Percentiles rank a stretch among this genome's conserved stretches.
phyloP scores from a whole-genome alignment of 495 filamentous ascomycete species.

The Pseudomonodictys pantanalensis region DNA sequence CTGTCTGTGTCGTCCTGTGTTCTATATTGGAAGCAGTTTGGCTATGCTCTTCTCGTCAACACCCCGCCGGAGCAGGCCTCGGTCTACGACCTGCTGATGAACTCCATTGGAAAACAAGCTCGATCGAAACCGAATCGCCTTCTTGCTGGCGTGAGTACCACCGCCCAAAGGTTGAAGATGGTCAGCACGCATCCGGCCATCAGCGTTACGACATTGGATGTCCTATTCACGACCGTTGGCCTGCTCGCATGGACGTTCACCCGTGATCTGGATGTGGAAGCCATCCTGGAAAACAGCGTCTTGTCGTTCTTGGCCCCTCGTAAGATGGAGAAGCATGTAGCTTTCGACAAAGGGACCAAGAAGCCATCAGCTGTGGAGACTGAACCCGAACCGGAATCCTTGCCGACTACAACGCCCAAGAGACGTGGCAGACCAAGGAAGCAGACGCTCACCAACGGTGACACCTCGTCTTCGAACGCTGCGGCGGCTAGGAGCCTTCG shows the following conservation, averaged over 20 bases:
- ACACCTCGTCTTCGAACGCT: background rate
- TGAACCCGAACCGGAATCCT: background rate
- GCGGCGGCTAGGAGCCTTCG: constrained; percentile 3
- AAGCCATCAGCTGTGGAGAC: background rate
- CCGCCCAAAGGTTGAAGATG: constrained; percentile 40
- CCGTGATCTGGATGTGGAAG: constrained; percentile 45
- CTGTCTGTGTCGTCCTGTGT: constrained; percentile 7
- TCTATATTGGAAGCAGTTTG: constrained; percentile 11
- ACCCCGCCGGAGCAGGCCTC: constrained; percentile 38
- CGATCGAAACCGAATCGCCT: constrained; percentile 4
- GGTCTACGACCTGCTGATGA: constrained; percentile 47
- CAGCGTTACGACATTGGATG: constrained; percentile 50
- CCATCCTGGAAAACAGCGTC: constrained; percentile 39
- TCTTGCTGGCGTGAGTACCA: constrained; percentile 2
- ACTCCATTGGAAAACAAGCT: constrained; percentile 36
- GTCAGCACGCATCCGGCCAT: constrained; percentile 51
- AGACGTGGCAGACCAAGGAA: constrained; percentile 34
- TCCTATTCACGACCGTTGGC: constrained; percentile 50
- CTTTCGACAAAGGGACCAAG: constrained; percentile 17
- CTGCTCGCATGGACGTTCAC: constrained; percentile 55
- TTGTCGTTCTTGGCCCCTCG: constrained; percentile 12
- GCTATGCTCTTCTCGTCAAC: constrained; percentile 42
- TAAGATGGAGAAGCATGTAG: constrained; percentile 26
- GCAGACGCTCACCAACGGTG: background rate
- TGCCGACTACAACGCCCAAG: constrained; percentile 5